These are phyloP conservation scores for Tylopilus balloui DNA, from an alignment of 768 basidiomycete species.

Conservation along the genomic window DNA sequence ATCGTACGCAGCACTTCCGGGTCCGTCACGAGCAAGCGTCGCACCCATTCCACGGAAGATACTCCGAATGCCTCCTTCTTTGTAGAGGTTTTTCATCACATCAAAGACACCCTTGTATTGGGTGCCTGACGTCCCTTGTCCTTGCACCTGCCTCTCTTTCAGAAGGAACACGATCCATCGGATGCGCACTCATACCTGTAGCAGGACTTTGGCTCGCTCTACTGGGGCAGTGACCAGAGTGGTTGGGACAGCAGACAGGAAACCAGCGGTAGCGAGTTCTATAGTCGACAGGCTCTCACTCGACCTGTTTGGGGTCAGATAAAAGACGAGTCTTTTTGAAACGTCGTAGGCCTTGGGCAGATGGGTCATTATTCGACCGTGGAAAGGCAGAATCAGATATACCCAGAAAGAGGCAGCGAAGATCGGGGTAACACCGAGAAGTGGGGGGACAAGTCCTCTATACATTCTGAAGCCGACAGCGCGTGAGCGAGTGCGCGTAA, in stretches of 20 bases:
- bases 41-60: constrained; percentile 91
- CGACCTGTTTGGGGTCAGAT: constrained; percentile 73
- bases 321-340: constrained; percentile 81
- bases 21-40: constrained; percentile 93
- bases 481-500: constrained; percentile 1
- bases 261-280: constrained; percentile 91
- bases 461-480: constrained; percentile 55
- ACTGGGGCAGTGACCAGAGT: constrained; percentile 94
- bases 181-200: constrained; percentile 56
- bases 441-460: constrained; percentile 89
- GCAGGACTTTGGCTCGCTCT: constrained; percentile 91
- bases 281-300: constrained; percentile 56
- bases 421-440: constrained; percentile 94
- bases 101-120: constrained; percentile 90
- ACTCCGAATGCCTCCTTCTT: constrained; percentile 86
- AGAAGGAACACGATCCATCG: not conserved
- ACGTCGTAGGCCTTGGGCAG: constrained; percentile 78
- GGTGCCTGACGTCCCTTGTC: constrained; percentile 67
- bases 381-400: constrained; percentile 4
- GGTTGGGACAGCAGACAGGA: constrained; percentile 88
- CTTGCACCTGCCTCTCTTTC: constrained; percentile 64
- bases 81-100: constrained; percentile 86
- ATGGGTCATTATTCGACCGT: constrained; percentile 7
- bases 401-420: constrained; percentile 99
- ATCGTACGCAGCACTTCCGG: constrained; percentile 91